Evolutionary conservation across 306 rosid species (phyloP).

Genomic region (Cyamopsis tetragonoloba): DNA sequence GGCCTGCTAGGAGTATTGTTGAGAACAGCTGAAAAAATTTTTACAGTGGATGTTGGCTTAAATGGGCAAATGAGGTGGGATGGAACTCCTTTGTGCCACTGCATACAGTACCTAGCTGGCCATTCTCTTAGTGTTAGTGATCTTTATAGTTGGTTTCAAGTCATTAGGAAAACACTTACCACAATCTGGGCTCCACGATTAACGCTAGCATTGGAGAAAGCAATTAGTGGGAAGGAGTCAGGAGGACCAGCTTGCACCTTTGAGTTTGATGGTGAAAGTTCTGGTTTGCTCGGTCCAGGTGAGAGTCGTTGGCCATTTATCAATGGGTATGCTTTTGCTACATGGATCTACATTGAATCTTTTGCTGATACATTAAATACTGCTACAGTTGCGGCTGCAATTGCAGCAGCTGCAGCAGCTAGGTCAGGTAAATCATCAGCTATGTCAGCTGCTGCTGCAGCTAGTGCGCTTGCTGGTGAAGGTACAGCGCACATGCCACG

Average conservation of each 20-base stretch:
- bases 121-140: conserved; percentile 78
- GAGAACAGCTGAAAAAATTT: conserved; percentile 75
- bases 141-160: conserved; percentile 80
- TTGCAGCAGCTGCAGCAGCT: conserved; percentile 98
- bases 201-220: conserved; percentile 87
- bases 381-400: conserved; percentile 99
- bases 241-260: conserved; percentile 88
- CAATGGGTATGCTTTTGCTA: conserved; percentile 96
- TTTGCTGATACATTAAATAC: conserved; percentile 98
- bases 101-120: conserved; percentile 89
- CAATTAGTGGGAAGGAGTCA: conserved; percentile 89
- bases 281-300: conserved; percentile 98
- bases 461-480: conserved; percentile 99
- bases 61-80: conserved; percentile 73
- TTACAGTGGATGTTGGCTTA: conserved; percentile 61
- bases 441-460: conserved; percentile 99
- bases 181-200: conserved; percentile 76
- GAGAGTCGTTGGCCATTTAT: conserved; percentile 98
- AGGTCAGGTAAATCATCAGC: conserved; percentile 97
- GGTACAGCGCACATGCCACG: conserved; percentile 99
- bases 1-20: conserved; percentile 83
- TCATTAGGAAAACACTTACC: conserved; percentile 64
- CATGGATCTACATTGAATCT: conserved; percentile 98
- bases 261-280: conserved; percentile 99
- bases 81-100: conserved; percentile 87